Evolutionary conservation across 345 rosid genomes (phyloP).

Genomic region (Eucalyptus regnans): DNA sequence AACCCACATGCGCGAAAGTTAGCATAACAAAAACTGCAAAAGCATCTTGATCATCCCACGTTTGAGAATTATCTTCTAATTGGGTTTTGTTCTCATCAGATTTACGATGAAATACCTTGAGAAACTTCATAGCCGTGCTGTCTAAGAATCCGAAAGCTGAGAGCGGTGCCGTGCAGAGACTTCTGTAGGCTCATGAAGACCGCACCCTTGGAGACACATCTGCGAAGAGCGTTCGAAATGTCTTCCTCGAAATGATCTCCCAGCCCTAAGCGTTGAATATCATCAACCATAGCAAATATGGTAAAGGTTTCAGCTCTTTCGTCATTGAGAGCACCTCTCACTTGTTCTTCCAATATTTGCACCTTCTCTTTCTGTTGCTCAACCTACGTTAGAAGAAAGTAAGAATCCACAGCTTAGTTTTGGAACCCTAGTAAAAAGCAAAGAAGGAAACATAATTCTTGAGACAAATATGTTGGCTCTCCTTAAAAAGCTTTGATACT

Average conservation of each 20-base stretch:
- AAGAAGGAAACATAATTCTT: neutral
- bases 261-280: slow-evolving; percentile 27
- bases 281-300: slow-evolving; percentile 24
- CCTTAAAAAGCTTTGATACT: neutral
- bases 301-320: neutral
- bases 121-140: slow-evolving; percentile 24
- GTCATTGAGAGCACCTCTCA: slow-evolving; percentile 1
- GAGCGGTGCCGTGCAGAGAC: slow-evolving; percentile 15
- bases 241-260: slow-evolving; percentile 14
- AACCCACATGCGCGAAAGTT: neutral
- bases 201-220: neutral
- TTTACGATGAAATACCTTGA: slow-evolving; percentile 11
- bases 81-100: neutral
- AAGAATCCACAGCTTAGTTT: neutral
- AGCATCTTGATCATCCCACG: neutral
- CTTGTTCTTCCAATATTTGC: slow-evolving; percentile 8
- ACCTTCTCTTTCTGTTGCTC: neutral
- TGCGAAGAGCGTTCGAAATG: slow-evolving; percentile 5
- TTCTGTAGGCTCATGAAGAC: neutral
- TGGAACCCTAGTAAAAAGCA: neutral
- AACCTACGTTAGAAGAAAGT: neutral
- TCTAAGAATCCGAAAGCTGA: slow-evolving; percentile 28
- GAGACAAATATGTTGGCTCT: neutral
- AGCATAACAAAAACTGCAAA: neutral
- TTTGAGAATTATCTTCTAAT: neutral